Base-by-base conservation (phyloP, 257 asterid genomes). In the Solanum pimpinellifolium region DNA sequence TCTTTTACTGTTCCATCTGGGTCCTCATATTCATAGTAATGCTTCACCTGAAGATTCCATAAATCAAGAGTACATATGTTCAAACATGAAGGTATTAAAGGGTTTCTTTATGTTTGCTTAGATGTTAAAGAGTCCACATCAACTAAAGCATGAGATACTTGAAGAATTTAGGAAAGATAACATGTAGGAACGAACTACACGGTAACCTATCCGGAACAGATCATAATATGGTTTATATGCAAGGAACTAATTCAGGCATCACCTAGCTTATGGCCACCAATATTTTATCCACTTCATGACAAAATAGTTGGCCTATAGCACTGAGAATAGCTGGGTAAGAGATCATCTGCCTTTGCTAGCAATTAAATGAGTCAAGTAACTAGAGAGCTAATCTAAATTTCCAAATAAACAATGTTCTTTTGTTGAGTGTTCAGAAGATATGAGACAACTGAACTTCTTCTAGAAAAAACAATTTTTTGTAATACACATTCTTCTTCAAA, bases 1-100 rank as follows among this genome's bases (percentile, higher is more conserved):
- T 97, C 99, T 90, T 92, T 89, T 62, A 96, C 99, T 3, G 99
- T 91, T 87, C 99, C 99, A 80, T 95, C 86, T 70, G 96, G 96
- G 90, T 97, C 97, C 70, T 96, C 98, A 9, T 95, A 97, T 88
- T 95, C 98, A 29, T 94, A 97, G 91, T 93, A 95, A 89, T 93
- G 94, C 82, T 94, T 93, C 85, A 95, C 98, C 99, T 97, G 96
- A 75, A 89, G 72, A 31, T 12, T 18, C 75, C 68, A 46, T 35
- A 88, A 77, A 65, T 27, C 42, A 76, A 9, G 25, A 46, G 86
- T 41, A 25, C 75, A 31, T 82, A 80, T 6, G 47, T 8, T 84
- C 29, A 41, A 74, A 60, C 76, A 35, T 44, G 8, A 35, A 82
- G 74, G 27, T 46, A 74, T 56, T 41, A 86, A 49, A 49, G 31